These are phyloP conservation scores for Pinus albicaulis DNA, from an alignment of 75 land plant genomes.

Conservation along the genomic window DNA sequence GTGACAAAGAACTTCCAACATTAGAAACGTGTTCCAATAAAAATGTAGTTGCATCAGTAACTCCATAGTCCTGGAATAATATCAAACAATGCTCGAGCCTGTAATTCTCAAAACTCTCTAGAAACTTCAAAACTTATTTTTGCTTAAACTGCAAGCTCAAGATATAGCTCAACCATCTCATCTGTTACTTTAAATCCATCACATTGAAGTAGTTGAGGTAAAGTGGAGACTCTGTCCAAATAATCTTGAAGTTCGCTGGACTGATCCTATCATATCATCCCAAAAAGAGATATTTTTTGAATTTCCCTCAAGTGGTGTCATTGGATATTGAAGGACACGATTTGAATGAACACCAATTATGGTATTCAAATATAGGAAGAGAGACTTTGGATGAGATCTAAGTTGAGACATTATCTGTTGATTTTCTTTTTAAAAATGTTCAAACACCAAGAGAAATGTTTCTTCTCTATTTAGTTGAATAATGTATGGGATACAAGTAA, in stretches of 20 bases:
- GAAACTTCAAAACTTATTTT: conserved; percentile 69
- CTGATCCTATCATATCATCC: conserved; percentile 13
- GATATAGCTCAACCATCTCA: conserved; percentile 80
- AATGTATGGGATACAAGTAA: conserved; percentile 67
- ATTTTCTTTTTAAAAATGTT: conserved; percentile 56
- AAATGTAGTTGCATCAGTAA: conserved; percentile 92
- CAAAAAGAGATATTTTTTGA: conserved; percentile 4
- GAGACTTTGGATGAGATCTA: conserved; percentile 50
- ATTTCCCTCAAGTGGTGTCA: conserved; percentile 9
- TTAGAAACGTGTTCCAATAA: conserved; percentile 93
- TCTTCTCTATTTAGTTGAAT: conserved; percentile 72
- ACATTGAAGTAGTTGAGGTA: conserved; percentile 50
- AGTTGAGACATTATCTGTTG: conserved; percentile 55
- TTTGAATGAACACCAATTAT: conserved; percentile 59
- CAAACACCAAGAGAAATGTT: conserved; percentile 63
- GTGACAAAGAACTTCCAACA: conserved; percentile 84
- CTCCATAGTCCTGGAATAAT: conserved; percentile 82
- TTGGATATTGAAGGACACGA: conserved; percentile 42
- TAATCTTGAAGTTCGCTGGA: conserved; percentile 28
- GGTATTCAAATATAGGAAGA: conserved; percentile 83
- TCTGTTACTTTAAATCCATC: conserved; percentile 66
- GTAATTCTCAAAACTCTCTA: conserved; percentile 88
- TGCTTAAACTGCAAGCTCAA: conserved; percentile 85
- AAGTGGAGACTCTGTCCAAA: conserved; percentile 34
- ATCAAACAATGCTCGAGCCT: conserved; percentile 91